phyloP scores from a whole-genome alignment of 345 rosid genomes.

The Garcia nutans region DNA sequence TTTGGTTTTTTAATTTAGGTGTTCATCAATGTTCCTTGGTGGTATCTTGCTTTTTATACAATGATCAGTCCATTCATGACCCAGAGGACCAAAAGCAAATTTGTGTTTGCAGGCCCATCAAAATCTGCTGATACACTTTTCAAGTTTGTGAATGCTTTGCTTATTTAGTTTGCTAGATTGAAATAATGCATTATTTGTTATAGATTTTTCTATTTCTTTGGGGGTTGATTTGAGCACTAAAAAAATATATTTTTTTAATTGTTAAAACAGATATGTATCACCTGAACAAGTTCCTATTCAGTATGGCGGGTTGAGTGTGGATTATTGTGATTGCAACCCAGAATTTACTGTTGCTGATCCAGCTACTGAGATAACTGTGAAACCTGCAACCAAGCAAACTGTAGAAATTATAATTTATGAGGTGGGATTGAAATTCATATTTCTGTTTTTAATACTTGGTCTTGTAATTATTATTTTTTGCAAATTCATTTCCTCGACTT shows the following conservation, averaged over 20 bases:
- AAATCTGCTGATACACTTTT: slow-evolving; percentile 76
- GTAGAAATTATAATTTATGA: slow-evolving; percentile 84
- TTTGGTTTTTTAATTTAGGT: slow-evolving; percentile 41
- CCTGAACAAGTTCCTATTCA: slow-evolving; percentile 88
- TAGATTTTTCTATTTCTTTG: neutral
- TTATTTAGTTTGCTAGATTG: neutral
- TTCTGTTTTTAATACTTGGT: neutral
- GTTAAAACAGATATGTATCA: slow-evolving; percentile 55
- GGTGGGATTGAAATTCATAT: slow-evolving; percentile 34
- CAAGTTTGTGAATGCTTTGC: slow-evolving; percentile 47
- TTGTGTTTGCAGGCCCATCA: slow-evolving; percentile 79
- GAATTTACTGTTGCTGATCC: slow-evolving; percentile 70
- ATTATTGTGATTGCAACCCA: slow-evolving; percentile 76
- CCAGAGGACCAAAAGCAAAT: slow-evolving; percentile 91
- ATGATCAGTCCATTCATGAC: slow-evolving; percentile 84
- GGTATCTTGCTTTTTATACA: slow-evolving; percentile 81
- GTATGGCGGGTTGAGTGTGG: slow-evolving; percentile 84
- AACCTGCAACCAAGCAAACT: slow-evolving; percentile 78
- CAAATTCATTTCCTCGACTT: neutral
- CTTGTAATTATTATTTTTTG: neutral
- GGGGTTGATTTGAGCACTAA: slow-evolving; percentile 4
- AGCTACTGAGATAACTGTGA: slow-evolving; percentile 61
- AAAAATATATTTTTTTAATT: neutral
- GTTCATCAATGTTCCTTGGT: slow-evolving; percentile 96
- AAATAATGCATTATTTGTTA: neutral